Percentiles rank a stretch among this genome's conserved stretches.
These are phyloP conservation scores for Thalassiosira livingstoniorum DNA, from an alignment of 352 stramenopile genomes.

Conservation along the genomic window DNA sequence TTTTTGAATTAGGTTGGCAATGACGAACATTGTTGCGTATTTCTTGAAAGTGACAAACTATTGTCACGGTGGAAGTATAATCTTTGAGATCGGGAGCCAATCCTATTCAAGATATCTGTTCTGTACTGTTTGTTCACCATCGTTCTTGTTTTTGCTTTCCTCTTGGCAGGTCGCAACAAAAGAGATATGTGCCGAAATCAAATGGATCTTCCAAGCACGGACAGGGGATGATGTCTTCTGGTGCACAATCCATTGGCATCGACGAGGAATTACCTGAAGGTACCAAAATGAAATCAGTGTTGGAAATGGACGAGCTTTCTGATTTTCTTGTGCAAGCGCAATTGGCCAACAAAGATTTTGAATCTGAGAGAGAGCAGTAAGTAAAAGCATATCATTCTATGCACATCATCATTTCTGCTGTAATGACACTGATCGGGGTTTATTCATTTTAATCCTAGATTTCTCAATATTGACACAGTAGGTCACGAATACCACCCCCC, in stretches of 20 bases:
- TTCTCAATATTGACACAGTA: conserved; percentile 77
- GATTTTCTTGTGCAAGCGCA: conserved; percentile 85
- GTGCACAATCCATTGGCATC: conserved; percentile 68
- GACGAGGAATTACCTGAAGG: conserved; percentile 40
- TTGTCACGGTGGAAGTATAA: conserved; percentile 78
- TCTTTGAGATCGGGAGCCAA: conserved; percentile 87
- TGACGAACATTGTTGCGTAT: conserved; percentile 79
- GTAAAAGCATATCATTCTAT: background rate
- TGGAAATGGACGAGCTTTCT: conserved; percentile 83
- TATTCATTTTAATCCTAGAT: conserved; percentile 14
- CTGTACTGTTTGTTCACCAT: conserved; percentile 2
- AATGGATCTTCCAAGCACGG: conserved; percentile 66
- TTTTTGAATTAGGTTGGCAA: conserved; percentile 64
- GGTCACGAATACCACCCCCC: conserved; percentile 50
- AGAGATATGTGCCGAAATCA: conserved; percentile 70
- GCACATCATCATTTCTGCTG: background rate
- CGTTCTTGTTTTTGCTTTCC: background rate
- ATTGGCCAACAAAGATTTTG: conserved; percentile 83
- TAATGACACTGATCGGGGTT: background rate
- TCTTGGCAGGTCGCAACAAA: conserved; percentile 50
- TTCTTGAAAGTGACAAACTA: conserved; percentile 64
- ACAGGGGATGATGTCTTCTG: conserved; percentile 80
- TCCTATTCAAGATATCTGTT: conserved; percentile 2
- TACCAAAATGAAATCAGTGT: conserved; percentile 70
- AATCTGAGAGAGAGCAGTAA: conserved; percentile 70